Evolutionary conservation across 2,329 filamentous ascomycete species (phyloP).

Genomic region (Sclerotinia spermophila): DNA sequence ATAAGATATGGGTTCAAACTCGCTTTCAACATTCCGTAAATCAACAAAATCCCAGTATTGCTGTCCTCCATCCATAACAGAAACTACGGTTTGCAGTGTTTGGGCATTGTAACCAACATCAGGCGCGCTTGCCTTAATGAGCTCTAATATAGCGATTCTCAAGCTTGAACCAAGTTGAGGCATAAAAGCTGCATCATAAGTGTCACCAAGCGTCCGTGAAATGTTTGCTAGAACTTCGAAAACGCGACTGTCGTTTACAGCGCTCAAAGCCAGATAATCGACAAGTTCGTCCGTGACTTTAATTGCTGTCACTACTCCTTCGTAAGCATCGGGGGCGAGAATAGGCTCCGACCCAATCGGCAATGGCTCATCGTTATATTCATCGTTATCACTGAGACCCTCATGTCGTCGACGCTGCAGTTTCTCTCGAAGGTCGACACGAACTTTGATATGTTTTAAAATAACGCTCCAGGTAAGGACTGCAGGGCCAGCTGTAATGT

Average conservation of each 20-base stretch:
- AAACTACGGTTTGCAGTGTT: constrained; percentile 36
- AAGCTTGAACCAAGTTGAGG: constrained; percentile 38
- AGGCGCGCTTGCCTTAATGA: constrained; percentile 34
- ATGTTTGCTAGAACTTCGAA: constrained; percentile 47
- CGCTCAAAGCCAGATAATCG: constrained; percentile 44
- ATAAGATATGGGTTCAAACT: constrained; percentile 44
- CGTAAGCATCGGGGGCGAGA: constrained; percentile 32
- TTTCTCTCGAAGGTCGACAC: constrained; percentile 14
- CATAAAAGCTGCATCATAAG: constrained; percentile 40
- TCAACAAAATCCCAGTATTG: constrained; percentile 36
- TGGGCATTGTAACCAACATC: constrained; percentile 38
- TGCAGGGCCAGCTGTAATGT: constrained; percentile 65
- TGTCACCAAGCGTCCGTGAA: constrained; percentile 42
- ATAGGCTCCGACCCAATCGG: constrained; percentile 45
- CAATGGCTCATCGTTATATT: constrained; percentile 50
- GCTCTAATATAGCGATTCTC: constrained; percentile 37
- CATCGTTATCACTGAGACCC: constrained; percentile 8
- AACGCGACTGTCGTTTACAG: constrained; percentile 45
- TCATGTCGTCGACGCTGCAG: constrained; percentile 16
- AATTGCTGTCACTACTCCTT: constrained; percentile 46
- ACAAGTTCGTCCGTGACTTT: constrained; percentile 42
- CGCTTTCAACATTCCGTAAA: constrained; percentile 40
- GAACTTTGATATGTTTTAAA: constrained; percentile 55
- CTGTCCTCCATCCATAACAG: constrained; percentile 32
- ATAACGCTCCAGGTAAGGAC: constrained; percentile 80